Conservation (phyloP, 208 protist genomes). For the Wallacemonas sp. region DNA sequence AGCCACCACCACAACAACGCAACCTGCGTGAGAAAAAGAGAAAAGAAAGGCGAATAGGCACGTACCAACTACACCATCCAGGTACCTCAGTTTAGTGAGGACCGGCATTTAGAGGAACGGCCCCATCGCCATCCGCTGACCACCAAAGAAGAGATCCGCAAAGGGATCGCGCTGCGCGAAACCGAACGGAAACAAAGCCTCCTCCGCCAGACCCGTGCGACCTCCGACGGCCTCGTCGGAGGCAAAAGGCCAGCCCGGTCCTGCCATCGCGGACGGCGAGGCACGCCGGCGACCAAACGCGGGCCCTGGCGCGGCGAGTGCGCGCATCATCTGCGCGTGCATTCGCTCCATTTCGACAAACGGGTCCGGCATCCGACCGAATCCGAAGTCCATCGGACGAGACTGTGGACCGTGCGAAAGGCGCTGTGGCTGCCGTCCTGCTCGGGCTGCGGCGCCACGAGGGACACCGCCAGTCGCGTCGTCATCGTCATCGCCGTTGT, state of each 20-base stretch:
- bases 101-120: no score
- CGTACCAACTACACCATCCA: no score
- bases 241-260: no score
- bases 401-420: not conserved
- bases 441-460: not conserved
- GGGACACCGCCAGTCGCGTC: not conserved
- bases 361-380: slow-evolving; percentile 13
- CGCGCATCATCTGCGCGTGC: slow-evolving; percentile 24
- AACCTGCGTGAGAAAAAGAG: not conserved
- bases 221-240: not conserved
- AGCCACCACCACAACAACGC: not conserved
- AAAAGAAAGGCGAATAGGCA: not conserved
- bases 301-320: slow-evolving; percentile 24
- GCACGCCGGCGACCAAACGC: slow-evolving; percentile 1
- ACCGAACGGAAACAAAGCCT: slow-evolving; percentile 4
- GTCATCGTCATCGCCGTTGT: slow-evolving; percentile 16
- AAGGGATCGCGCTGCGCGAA: not conserved
- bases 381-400: slow-evolving; percentile 5
- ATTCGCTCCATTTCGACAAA: slow-evolving; percentile 30
- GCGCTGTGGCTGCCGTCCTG: not conserved
- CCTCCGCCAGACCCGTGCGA: not conserved
- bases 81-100: no score
- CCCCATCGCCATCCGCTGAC: slow-evolving; percentile 2
- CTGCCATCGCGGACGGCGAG: not conserved
- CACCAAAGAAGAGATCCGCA: not conserved